Evolutionary conservation across 2,329 filamentous ascomycete genomes (phyloP), one percentile per base, ranked within the genome.

Genomic region (Aureobasidium zeae): DNA sequence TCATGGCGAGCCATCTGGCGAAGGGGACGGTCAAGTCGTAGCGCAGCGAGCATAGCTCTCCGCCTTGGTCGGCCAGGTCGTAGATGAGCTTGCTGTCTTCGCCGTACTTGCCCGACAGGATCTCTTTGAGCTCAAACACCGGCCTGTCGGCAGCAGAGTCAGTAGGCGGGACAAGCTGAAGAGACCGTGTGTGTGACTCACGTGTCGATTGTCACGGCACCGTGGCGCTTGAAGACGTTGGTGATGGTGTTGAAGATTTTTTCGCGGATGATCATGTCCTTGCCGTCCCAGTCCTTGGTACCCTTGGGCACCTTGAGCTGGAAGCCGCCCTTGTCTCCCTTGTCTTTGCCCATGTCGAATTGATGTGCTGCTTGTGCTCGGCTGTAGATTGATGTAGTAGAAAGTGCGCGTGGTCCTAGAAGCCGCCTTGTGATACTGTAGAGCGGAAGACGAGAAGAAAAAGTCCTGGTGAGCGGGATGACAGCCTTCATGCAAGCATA

Each of bases 81-180:
- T 93, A 93, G 65, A 93, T 93, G 62, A 94, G 80, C 64, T 89
- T 89, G 57, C 81, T 85, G 64, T 94, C 86, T 68, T 94, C 86
- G 61, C 86, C 86, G 69, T 93, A 93, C 69, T 94, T 93, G 49
- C 86, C 86, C 15, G 86, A 74, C 28, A 94, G 74, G 51, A 93
- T 89, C 55, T 93, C 86, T 60, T 81, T 82, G 49, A 91, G 71
- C 64, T 94, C 86, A 60, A 94, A 94, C 48, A 91, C 85, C 30
- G 76, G 76, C 37, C 66, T 69, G 47, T 41, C 2, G 9, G n/a
- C n/a, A 17, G 22, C 12, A 30, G 29, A 9, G 45, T 53, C 41
- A 55, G 48, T 24, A 43, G 31, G 32, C 26, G 3, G 13, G 22
- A 19, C 30, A 11, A 6, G n/a, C n/a, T n/a, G n/a, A n/a, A n/a